phyloP scores from a whole-genome alignment of 2,329 filamentous ascomycete genomes.

The Diplodia intermedia region DNA sequence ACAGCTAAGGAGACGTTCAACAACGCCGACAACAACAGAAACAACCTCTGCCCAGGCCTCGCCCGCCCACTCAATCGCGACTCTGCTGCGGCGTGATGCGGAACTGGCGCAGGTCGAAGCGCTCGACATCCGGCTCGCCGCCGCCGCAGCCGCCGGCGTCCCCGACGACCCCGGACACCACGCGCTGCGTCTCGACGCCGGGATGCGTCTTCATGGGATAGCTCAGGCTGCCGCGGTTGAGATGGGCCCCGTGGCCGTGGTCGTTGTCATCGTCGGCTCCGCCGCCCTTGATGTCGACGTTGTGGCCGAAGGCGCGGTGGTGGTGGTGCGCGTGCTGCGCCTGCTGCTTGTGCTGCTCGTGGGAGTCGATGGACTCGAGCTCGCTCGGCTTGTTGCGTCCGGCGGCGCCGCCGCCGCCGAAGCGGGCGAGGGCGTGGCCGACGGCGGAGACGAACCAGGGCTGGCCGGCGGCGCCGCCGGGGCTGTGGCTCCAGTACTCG shows the following conservation, averaged over 20 bases:
- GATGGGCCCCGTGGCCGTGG: background rate
- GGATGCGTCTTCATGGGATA: background rate
- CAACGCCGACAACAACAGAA: too few relatives aligned
- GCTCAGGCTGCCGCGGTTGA: background rate
- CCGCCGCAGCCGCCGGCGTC: background rate
- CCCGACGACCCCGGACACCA: background rate
- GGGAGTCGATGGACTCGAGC: slow-evolving; percentile 17
- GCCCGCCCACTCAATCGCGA: background rate
- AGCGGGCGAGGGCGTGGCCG: slow-evolving; percentile 69
- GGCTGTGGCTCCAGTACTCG: slow-evolving; percentile 79
- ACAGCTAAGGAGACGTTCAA: too few relatives aligned
- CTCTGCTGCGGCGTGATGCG: slow-evolving; percentile 9
- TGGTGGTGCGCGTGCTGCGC: background rate
- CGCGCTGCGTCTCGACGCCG: background rate
- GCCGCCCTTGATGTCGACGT: slow-evolving; percentile 8
- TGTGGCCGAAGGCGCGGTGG: background rate
- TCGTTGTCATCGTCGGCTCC: background rate
- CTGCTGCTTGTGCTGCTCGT: background rate
- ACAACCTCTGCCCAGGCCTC: background rate
- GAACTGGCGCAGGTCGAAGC: slow-evolving; percentile 29
- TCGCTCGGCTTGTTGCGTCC: background rate
- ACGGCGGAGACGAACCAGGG: slow-evolving; percentile 43
- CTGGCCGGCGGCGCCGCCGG: slow-evolving; percentile 47
- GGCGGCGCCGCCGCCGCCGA: background rate
- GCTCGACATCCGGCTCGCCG: slow-evolving; percentile 1